phyloP scores from a whole-genome alignment of 2,329 filamentous ascomycete species.

The Trichothecium roseum region DNA sequence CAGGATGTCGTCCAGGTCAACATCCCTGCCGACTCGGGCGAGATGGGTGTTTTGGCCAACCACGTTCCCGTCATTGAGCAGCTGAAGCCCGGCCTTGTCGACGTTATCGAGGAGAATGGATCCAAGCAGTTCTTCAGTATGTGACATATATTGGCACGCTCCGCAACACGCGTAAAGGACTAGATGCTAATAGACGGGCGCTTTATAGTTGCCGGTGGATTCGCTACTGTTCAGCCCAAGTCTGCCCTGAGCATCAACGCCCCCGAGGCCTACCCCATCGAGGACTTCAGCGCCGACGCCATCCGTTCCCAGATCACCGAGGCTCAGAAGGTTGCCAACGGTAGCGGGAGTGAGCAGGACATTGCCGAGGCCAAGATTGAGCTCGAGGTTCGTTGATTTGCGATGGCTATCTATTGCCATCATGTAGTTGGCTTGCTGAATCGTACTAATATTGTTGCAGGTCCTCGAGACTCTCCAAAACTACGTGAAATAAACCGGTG shows the following conservation, averaged over 20 bases:
- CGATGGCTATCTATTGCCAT: too few relatives aligned
- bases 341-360: conserved; percentile 89
- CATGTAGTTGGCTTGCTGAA: too few relatives aligned
- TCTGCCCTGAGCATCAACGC: conserved; percentile 96
- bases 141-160: conserved; percentile 21
- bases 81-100: conserved; percentile 92
- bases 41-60: conserved; percentile 99
- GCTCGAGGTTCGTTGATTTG: conserved; percentile 62
- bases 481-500: conserved; percentile 64
- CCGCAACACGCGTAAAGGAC: too few relatives aligned
- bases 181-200: conserved; percentile 3
- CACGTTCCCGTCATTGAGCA: conserved; percentile 99
- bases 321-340: conserved; percentile 87
- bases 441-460: conserved; percentile 28
- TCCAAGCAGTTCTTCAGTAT: conserved; percentile 98
- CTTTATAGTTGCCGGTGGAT: conserved; percentile 77
- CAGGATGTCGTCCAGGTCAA: conserved; percentile 87
- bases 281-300: conserved; percentile 90
- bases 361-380: conserved; percentile 99
- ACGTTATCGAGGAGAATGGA: conserved; percentile 85
- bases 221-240: conserved; percentile 92
- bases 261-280: conserved; percentile 85
- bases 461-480: conserved; percentile 77
- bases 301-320: conserved; percentile 86
- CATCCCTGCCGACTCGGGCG: conserved; percentile 92